Base-by-base conservation (phyloP, 2,329 filamentous ascomycete species). In the Xylariaceae sp. region DNA sequence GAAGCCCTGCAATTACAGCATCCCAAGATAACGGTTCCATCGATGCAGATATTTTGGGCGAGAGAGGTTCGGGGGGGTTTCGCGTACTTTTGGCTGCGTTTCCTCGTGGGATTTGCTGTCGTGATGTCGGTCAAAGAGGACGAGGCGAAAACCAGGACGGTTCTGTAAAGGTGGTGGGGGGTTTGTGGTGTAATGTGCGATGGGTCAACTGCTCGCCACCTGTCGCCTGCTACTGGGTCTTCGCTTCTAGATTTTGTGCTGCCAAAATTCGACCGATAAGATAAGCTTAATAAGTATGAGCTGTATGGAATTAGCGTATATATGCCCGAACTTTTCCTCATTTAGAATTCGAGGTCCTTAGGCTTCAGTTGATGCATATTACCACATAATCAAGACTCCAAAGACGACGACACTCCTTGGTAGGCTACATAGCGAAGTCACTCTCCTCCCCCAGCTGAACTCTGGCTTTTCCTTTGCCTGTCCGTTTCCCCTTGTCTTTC, bases 401-500 rank as follows among this genome's bases (percentile, higher is more conserved):
- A n/a, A n/a, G 6, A 24, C 21, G 21, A 24, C 21, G 21, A 24
- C 21, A 24, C 21, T 11, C 11, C 6, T 24, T n/a, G 21, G 11
- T 6, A 24, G 7, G 11, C 21, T 24, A 24, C 21, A 6, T 24
- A 24, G 6, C 21, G 6, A 6, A 23, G 15, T 44, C 41, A 29
- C 29, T 33, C 11, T 42, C 36, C 15, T n/a, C 16, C 9, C 16
- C 19, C 21, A n/a, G n/a, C n/a, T n/a, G n/a, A n/a, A n/a, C 38
- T 26, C 43, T 36, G 2, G 28, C 42, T 18, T 46, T 52, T 9
- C 40, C 47, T 32, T 54, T 56, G 15, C 48, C 51, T 29, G 47
- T 55, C 5, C 27, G 45, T 34, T 50, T 50, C 29, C 50, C 38
- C 27, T 51, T 52, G 34, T 54, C 50, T 17, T 41, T 53, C 12